A percentile compares a stretch with the other conserved stretches of the same genome.
These are phyloP conservation scores for Trametopsis cervina DNA, from an alignment of 768 basidiomycete genomes.

Conservation along the genomic window DNA sequence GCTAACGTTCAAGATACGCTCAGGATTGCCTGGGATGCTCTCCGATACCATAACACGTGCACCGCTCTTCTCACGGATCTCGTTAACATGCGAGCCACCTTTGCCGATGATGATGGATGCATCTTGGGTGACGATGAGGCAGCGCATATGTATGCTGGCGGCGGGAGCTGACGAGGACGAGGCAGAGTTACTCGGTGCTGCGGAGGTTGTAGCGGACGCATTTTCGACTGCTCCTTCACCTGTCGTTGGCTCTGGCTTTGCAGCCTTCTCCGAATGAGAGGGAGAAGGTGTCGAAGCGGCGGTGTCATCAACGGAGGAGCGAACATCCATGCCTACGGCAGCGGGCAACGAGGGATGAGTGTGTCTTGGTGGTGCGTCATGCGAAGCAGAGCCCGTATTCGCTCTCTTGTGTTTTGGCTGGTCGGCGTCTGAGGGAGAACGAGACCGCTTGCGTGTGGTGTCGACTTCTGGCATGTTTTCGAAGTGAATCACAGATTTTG, in stretches of 20 bases:
- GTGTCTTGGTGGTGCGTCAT: conserved; percentile 51
- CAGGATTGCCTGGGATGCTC: conserved; percentile 98
- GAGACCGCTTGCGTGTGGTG: conserved; percentile 78
- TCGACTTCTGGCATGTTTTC: conserved; percentile 82
- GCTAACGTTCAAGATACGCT: conserved; percentile 94
- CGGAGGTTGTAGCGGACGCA: conserved; percentile 40
- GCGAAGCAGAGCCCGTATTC: conserved; percentile 69
- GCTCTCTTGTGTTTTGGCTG: conserved; percentile 79
- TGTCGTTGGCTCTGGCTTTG: conserved; percentile 26
- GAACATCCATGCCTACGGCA: conserved; percentile 54
- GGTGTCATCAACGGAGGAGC: conserved; percentile 32
- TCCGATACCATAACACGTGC: conserved; percentile 97
- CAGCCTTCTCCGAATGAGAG: conserved; percentile 30
- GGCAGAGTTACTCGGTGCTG: conserved; percentile 45
- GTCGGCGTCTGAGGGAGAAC: conserved; percentile 74
- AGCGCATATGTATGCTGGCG: conserved; percentile 93
- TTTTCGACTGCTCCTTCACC: conserved; percentile 29
- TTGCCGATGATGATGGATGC: conserved; percentile 99
- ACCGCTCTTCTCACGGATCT: conserved; percentile 96
- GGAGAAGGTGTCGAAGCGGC: conserved; percentile 55
- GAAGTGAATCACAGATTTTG: conserved; percentile 30
- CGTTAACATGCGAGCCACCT: conserved; percentile 92
- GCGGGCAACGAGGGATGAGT: conserved; percentile 28
- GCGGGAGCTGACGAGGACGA: conserved; percentile 49
- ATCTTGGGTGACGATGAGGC: conserved; percentile 98